Base-by-base conservation (phyloP, 352 stramenopile genomes). In the Globisporangium carolinianum region DNA sequence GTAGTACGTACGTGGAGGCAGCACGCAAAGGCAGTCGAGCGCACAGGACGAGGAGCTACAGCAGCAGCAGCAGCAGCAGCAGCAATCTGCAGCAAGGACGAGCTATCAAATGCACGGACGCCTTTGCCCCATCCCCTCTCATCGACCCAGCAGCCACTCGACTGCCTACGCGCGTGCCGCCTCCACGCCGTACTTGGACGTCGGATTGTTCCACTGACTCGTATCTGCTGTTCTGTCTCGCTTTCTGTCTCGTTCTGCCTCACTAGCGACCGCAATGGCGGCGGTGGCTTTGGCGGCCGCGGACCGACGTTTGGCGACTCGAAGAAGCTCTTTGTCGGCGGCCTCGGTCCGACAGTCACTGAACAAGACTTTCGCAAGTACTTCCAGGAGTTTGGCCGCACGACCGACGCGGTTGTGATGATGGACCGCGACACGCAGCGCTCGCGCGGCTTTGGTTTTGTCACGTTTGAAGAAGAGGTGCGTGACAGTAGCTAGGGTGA, bases 251-350 rank as follows among this genome's bases (percentile, higher is more conserved):
- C 10, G 9, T 15, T 47, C 42, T 47, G 7, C 55, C 37, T 50
- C 11, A 43, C 9, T 43, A 65, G 67, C 32, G 63, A 63, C 47
- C 50, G 49, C 12, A 39, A 54, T 35, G 65, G 65, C 15, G 57
- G 58, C 47, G 66, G 63, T 36, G 39, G 58, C 43, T 47, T 47
- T 47, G 42, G 42, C 12, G 24, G 24, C 24, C 42, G 42, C 42
- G 42, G 42, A 6, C 42, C 42, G 42, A 65, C 71, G 55, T 81
- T 71, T 47, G 71, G 58, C 36, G 88, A 97, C 62, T 82, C 77
- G 51, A 95, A 95, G 66, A 98, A 98, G 73, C 91, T 98, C 57
- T 98, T 98, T 61, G 91, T 97, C 7, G 91, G 91, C 36, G 91
- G 91, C 18, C 67, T 98, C 42, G 77, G 86, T 17, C 75, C 85